A percentile compares a stretch with the other conserved stretches of the same genome.
Evolutionary conservation across 2,329 filamentous ascomycete species (phyloP).

Genomic region (Phaeosphaeria sp.): DNA sequence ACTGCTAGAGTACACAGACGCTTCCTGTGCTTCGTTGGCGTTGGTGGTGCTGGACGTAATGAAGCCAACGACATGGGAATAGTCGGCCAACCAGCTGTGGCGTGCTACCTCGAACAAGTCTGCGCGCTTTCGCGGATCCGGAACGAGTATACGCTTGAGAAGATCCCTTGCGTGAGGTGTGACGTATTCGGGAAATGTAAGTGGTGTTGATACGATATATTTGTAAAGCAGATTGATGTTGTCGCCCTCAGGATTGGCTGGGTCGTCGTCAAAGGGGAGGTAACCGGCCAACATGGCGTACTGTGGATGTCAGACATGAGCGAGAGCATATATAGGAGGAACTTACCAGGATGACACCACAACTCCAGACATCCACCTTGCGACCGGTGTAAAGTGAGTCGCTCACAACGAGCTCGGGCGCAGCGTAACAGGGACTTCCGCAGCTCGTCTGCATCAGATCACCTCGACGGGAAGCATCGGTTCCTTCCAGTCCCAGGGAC

Average conservation of each 20-base stretch:
- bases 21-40: constrained; percentile 81
- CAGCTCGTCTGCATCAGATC: constrained; percentile 99
- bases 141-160: constrained; percentile 89
- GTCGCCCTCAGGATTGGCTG: constrained; percentile 96
- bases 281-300: constrained; percentile 99
- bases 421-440: constrained; percentile 96
- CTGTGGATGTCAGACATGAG: constrained; percentile 55
- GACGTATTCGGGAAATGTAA: constrained; percentile 98
- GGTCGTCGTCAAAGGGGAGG: constrained; percentile 96
- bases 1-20: constrained; percentile 69
- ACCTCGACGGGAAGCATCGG: constrained; percentile 79
- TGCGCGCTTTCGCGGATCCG: constrained; percentile 91
- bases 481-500: constrained; percentile 81
- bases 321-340: background rate
- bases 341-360: constrained; percentile 94
- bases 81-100: constrained; percentile 98
- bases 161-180: constrained; percentile 95
- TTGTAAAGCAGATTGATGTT: constrained; percentile 99
- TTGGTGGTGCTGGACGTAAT: constrained; percentile 96
- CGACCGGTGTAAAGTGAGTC: constrained; percentile 96
- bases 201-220: constrained; percentile 95
- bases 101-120: constrained; percentile 97
- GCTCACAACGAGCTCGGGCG: constrained; percentile 94
- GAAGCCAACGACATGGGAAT: constrained; percentile 93
- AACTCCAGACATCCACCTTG: constrained; percentile 99